Base-by-base conservation (phyloP, 305 asterid genomes). In the Fraxinus baroniana region DNA sequence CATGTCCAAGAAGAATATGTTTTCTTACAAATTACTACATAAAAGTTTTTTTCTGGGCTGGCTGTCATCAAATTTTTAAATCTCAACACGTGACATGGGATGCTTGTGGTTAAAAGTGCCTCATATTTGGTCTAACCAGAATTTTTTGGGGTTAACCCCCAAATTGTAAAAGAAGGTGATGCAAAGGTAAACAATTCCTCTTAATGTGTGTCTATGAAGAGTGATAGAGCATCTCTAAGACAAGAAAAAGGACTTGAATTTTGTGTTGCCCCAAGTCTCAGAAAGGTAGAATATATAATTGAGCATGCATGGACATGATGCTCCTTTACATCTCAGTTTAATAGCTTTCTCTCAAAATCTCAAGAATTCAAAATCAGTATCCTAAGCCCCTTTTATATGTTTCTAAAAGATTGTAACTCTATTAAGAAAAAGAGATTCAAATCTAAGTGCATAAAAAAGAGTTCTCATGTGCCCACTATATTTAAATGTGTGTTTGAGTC, bases 81-180 rank as follows among this genome's bases (percentile, higher is more conserved):
- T 46, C 57, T 46, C 1, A 46, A 77, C 91, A 88, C 87, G 91
- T 88, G 91, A 84, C 78, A 55, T 55, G 76, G 78, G 80, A 82
- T 79, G 85, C 88, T 86, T 75, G 78, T 77, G 68, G 75, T 70
- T 82, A 83, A 86, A 88, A 84, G 84, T 77, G 80, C 46, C 46
- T 7, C 18, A 30, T 62, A 32, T 83, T 62, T 78, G 85, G 88
- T 89, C 84, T 80, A 66, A 79, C 57, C 36, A 85, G 88, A 79
- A 87, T 83, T 81, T 89, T 80, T 89, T 32, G 91, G 90, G 89
- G 78, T 4, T 68, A 84, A 35, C 87, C 80, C 86, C 82, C 80
- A 18, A 84, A 17, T 81, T 85, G 55, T 78, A 76, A 74, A 76
- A 37, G 79, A 18, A 49, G 64, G 44, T 49, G 86, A 35, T 74